These are phyloP conservation scores for Acarospora socialis DNA, from an alignment of 2,329 filamentous ascomycete species.

Conservation along the genomic window DNA sequence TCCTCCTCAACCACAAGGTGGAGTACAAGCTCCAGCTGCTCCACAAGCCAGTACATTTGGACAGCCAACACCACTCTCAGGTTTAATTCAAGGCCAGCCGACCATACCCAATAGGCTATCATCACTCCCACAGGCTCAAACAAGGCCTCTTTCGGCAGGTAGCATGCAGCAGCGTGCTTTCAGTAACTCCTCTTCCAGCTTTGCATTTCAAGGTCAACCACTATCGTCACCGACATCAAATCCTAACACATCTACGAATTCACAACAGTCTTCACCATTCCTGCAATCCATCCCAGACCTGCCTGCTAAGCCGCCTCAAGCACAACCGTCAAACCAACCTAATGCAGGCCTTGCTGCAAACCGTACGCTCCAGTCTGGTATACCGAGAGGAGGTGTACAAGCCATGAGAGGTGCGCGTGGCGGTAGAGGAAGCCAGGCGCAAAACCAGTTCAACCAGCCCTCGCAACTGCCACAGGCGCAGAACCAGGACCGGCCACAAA, in stretches of 20 bases:
- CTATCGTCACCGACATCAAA: neutral
- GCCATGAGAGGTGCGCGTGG: conserved; percentile 26
- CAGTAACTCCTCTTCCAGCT: too few species aligned
- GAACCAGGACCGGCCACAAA: conserved; percentile 17
- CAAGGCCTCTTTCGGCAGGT: conserved; percentile 11
- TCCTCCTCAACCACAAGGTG: conserved; percentile 16
- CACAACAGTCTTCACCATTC: conserved; percentile 8
- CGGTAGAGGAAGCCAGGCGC: conserved; percentile 17
- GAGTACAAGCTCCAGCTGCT: conserved; percentile 14
- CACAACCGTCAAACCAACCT: conserved; percentile 9
- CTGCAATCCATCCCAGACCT: conserved; percentile 11
- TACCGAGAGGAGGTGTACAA: conserved; percentile 26
- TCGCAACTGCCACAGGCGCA: conserved; percentile 16
- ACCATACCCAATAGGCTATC: too few species aligned
- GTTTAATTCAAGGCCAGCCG: too few species aligned
- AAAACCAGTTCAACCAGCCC: conserved; percentile 19
- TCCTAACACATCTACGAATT: too few species aligned
- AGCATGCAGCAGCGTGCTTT: conserved; percentile 11
- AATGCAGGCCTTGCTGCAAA: conserved; percentile 25
- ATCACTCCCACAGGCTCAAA: conserved; percentile 6
- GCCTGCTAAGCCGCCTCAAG: conserved; percentile 18
- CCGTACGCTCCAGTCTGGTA: conserved; percentile 28
- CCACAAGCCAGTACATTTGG: conserved; percentile 4
- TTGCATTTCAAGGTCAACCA: neutral
- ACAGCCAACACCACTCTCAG: conserved; percentile 8